Percentiles rank a stretch among this genome's conserved stretches.
Evolutionary conservation across 345 rosid genomes (phyloP).

Genomic region (Atalantia buxifolia): DNA sequence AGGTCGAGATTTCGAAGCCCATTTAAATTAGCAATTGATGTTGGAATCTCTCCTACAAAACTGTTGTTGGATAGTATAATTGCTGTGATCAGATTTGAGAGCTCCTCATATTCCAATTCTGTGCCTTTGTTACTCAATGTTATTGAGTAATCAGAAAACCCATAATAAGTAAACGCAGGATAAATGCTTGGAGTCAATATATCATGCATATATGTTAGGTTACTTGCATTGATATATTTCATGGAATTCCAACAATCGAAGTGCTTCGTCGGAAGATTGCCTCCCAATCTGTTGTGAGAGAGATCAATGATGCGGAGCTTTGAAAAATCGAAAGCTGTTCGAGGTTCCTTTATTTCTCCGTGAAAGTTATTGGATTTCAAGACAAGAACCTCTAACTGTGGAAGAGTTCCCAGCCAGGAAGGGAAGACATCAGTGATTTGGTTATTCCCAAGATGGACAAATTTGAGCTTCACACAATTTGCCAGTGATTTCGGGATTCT

Average conservation of each 20-base stretch:
- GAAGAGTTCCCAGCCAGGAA: constrained; percentile 17
- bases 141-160: not conserved
- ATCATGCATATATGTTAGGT: not conserved
- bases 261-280: constrained; percentile 9
- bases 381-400: not conserved
- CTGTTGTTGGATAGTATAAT: not conserved
- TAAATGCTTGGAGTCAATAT: rapidly evolving
- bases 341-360: not conserved
- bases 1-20: too few species aligned
- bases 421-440: constrained; percentile 18
- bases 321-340: not conserved
- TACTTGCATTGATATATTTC: not conserved
- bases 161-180: rapidly evolving
- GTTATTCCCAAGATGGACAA: constrained; percentile 1
- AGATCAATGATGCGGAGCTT: constrained; percentile 13
- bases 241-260: constrained; percentile 21
- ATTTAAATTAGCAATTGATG: not conserved
- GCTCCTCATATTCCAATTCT: not conserved
- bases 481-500: not conserved
- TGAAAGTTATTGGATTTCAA: constrained; percentile 8
- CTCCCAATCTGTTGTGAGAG: not conserved
- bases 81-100: not conserved
- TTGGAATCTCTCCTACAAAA: not conserved
- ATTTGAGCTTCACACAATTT: not conserved
- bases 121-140: constrained; percentile 1